These are phyloP conservation scores for Chaetoceros muelleri DNA, from an alignment of 108 stramenopile species.

Conservation along the genomic window DNA sequence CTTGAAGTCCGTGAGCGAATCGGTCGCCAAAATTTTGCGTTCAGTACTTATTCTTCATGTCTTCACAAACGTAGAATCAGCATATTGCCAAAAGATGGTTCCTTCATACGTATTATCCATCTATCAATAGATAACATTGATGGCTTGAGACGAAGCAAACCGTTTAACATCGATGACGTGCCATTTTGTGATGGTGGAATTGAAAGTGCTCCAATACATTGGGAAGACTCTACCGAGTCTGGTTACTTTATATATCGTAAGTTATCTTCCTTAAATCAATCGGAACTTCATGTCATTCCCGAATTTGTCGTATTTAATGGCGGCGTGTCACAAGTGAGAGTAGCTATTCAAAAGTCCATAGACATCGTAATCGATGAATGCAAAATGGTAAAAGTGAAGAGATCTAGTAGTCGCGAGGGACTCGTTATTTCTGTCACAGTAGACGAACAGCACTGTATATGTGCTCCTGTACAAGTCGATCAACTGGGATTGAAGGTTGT, in stretches of 20 bases:
- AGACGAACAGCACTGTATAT: constrained; percentile 34
- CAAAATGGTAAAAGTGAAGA: constrained; percentile 5
- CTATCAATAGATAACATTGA: constrained; percentile 68
- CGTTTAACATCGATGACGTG: constrained; percentile 61
- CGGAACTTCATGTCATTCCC: constrained; percentile 70
- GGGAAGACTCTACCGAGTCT: constrained; percentile 47
- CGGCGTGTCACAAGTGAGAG: constrained; percentile 20
- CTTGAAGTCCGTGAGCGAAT: neutral
- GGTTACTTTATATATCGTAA: constrained; percentile 69
- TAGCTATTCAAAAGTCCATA: constrained; percentile 18
- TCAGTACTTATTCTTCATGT: constrained; percentile 54
- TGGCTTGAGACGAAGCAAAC: constrained; percentile 44
- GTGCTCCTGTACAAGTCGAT: constrained; percentile 48
- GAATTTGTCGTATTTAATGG: constrained; percentile 81
- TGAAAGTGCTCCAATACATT: constrained; percentile 51
- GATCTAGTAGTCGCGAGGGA: constrained; percentile 9
- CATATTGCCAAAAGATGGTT: constrained; percentile 47
- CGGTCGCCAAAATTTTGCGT: constrained; percentile 17
- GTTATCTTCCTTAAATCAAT: constrained; percentile 47
- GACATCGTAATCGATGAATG: constrained; percentile 20
- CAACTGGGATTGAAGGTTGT: constrained; percentile 54
- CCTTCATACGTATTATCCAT: constrained; percentile 41
- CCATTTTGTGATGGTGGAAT: constrained; percentile 60
- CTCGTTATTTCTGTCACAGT: constrained; percentile 16
- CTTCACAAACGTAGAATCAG: constrained; percentile 43